Evolutionary conservation across 441 rosid genomes (phyloP), one percentile per base, ranked within the genome.

Genomic region (Eruca vesicaria): DNA sequence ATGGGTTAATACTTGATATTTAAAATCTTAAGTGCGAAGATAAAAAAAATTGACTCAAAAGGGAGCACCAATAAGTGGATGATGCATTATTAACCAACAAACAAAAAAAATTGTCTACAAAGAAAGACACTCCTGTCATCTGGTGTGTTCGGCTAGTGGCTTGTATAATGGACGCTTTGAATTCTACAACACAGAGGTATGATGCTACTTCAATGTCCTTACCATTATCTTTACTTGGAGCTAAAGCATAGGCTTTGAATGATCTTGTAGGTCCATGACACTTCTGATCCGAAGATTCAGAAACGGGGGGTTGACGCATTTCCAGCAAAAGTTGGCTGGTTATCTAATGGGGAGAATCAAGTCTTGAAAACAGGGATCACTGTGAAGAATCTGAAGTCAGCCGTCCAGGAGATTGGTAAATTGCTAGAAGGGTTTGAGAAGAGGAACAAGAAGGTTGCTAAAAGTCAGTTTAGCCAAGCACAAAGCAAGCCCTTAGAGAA

Each of bases 121-220:
- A 95, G 82, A 93, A 83, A 68, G 89, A 88, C 59, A 87, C 99
- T 58, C 95, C 98, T 23, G 81, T 83, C 9, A 92, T 90, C 66
- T 92, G 96, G 98, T 95, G 95, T 63, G 96, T 84, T 78, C 97
- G n/a, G n/a, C 92, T 69, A 89, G 97, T 26, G 96, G 98, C 81
- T 72, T 87, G 82, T 87, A 85, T 81, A 87, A 64, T 66, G 87
- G 88, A 73, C 87, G 81, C 35, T 76, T 91, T 81, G 81, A 36
- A 66, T 88, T 92, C 79, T 86, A 81, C 70, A 89, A 89, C 75
- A 82, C 80, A 48, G 86, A 88, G 98, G 99, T 90, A 82, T 72
- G 76, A n/a, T n/a, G n/a, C n/a, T n/a, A n/a, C n/a, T n/a, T n/a
- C n/a, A n/a, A n/a, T n/a, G n/a, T n/a, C n/a, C n/a, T n/a, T n/a